phyloP scores from a whole-genome alignment of 495 filamentous ascomycete genomes.

The Hamigera avellanea region DNA sequence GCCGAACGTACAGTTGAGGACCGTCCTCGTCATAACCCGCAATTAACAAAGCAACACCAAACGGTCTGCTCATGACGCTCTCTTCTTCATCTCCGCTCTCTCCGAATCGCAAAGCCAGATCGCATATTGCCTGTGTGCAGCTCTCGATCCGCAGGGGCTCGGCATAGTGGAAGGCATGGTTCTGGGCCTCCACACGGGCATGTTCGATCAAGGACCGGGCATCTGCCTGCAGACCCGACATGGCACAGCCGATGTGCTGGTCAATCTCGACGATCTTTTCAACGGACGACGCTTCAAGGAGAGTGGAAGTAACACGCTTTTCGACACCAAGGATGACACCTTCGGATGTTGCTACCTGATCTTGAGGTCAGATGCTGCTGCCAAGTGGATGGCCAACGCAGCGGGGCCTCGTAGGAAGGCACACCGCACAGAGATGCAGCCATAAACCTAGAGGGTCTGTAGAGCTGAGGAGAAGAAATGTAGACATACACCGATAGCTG shows the following conservation, averaged over 20 bases:
- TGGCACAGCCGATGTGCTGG: slow-evolving; percentile 95
- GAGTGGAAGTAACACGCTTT: slow-evolving; percentile 94
- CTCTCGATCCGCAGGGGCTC: slow-evolving; percentile 89
- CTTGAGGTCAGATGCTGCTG: not conserved
- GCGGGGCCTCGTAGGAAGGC: no score
- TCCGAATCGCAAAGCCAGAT: slow-evolving; percentile 90
- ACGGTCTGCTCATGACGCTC: slow-evolving; percentile 93
- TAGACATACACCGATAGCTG: slow-evolving; percentile 77
- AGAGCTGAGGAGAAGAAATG: slow-evolving; percentile 1
- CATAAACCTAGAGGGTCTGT: not conserved
- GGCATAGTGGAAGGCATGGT: slow-evolving; percentile 93
- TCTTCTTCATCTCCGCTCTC: slow-evolving; percentile 97
- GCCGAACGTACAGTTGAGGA: slow-evolving; percentile 60
- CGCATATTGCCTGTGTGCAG: slow-evolving; percentile 97
- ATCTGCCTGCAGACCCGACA: slow-evolving; percentile 95
- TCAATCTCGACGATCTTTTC: slow-evolving; percentile 99
- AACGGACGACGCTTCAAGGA: slow-evolving; percentile 92
- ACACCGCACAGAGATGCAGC: no score
- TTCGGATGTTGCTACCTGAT: slow-evolving; percentile 73
- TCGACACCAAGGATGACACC: slow-evolving; percentile 96
- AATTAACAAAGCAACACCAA: slow-evolving; percentile 93
- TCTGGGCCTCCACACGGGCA: slow-evolving; percentile 93
- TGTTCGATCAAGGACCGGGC: slow-evolving; percentile 95
- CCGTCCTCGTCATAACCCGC: slow-evolving; percentile 96
- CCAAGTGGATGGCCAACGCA: no score